A percentile compares a stretch with the other conserved stretches of the same genome.
These are phyloP conservation scores for Debaryomycetaceae sp. DNA, from an alignment of 1,139 yeast species.

Conservation along the genomic window DNA sequence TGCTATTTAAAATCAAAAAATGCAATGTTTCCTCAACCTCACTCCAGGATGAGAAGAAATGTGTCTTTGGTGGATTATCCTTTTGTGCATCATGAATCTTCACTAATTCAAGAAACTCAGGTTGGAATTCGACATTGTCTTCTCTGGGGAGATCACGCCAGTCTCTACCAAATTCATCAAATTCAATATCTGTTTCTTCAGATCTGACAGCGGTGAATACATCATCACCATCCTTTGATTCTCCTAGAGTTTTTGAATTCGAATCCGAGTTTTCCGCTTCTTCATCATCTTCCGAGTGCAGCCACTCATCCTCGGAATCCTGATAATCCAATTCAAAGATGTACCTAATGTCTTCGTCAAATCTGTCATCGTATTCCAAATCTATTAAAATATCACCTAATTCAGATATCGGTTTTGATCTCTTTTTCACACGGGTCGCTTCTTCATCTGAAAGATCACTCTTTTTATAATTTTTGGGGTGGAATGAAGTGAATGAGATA, in stretches of 20 bases:
- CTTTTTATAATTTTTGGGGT: constrained; percentile 6
- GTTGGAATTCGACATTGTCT: constrained; percentile 30
- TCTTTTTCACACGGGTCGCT: constrained; percentile 18
- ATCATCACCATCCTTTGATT: constrained; percentile 4
- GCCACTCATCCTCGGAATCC: constrained; percentile 29
- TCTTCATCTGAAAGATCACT: constrained; percentile 11
- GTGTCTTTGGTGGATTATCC: constrained; percentile 20
- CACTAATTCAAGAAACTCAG: constrained; percentile 18
- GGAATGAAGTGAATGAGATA: constrained; percentile 17
- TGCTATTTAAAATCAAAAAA: constrained; percentile 19
- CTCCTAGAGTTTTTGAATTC: constrained; percentile 4
- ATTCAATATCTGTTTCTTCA: constrained; percentile 30
- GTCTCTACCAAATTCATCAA: constrained; percentile 59
- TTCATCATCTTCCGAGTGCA: constrained; percentile 21
- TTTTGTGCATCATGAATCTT: constrained; percentile 14
- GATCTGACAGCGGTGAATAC: constrained; percentile 35
- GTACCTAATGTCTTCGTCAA: constrained; percentile 70
- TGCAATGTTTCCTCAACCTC: constrained; percentile 29
- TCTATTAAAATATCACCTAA: constrained; percentile 54
- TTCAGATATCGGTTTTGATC: constrained; percentile 29
- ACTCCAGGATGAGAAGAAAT: constrained; percentile 29
- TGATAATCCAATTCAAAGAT: constrained; percentile 63
- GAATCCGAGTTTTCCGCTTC: constrained; percentile 5
- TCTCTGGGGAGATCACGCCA: constrained; percentile 72
- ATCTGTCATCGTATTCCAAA: constrained; percentile 61